These are phyloP conservation scores for Podospora bellae-mahoneyi DNA, from an alignment of 495 filamentous ascomycete species.

Conservation along the genomic window DNA sequence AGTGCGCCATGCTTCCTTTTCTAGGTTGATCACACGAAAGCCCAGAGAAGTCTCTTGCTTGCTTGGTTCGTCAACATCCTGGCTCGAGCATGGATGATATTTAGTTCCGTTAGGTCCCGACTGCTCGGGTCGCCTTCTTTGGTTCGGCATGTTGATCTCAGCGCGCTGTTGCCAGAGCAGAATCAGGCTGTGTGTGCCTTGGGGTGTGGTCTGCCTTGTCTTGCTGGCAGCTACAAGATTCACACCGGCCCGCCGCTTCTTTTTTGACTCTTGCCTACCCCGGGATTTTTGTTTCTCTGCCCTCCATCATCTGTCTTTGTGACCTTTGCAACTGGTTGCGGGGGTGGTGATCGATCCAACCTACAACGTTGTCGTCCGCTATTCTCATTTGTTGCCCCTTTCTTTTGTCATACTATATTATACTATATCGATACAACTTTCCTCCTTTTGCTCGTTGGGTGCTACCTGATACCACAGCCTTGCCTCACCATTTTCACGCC, in stretches of 20 bases:
- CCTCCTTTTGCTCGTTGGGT: background rate
- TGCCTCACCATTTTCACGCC: background rate
- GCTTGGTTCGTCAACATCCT: background rate
- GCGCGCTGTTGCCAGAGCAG: background rate
- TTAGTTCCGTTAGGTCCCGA: slow-evolving; percentile 2
- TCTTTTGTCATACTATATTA: background rate
- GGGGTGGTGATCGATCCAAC: background rate
- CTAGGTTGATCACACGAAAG: background rate
- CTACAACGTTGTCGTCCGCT: background rate
- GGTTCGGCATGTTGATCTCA: background rate
- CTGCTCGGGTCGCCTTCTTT: background rate
- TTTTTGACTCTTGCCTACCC: background rate
- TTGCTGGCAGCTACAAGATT: background rate
- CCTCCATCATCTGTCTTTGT: background rate
- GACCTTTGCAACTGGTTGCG: background rate
- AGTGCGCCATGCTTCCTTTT: background rate
- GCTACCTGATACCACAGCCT: background rate
- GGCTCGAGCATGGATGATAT: background rate
- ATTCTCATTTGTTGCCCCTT: background rate
- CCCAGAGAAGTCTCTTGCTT: background rate
- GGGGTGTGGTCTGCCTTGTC: slow-evolving; percentile 15
- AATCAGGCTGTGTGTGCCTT: slow-evolving; percentile 15
- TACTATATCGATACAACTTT: background rate
- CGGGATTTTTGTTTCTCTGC: background rate
- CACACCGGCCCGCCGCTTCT: background rate